Evolutionary conservation across 495 filamentous ascomycete genomes (phyloP).

Genomic region (Lasiosphaeria hispida): DNA sequence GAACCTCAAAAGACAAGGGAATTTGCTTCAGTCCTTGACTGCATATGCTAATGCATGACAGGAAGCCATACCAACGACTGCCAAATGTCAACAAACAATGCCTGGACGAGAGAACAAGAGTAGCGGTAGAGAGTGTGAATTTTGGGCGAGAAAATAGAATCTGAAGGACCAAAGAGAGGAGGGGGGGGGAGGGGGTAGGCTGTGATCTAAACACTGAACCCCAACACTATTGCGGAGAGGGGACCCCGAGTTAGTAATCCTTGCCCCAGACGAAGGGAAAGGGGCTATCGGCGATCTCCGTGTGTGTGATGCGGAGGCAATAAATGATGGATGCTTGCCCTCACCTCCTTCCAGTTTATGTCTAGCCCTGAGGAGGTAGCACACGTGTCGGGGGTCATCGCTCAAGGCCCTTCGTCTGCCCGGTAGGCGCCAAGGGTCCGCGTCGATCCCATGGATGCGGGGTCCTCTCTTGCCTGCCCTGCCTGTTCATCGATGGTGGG

Average conservation of each 20-base stretch:
- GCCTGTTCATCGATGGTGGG: neutral
- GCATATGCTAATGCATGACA: no score
- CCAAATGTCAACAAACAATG: no score
- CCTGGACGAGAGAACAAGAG: no score
- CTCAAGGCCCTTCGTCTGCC: neutral
- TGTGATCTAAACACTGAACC: no score
- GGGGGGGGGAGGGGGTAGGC: no score
- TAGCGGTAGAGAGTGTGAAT: no score
- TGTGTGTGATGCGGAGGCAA: neutral
- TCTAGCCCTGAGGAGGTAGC: neutral
- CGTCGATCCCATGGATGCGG: neutral
- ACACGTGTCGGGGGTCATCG: no score
- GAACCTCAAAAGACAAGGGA: no score
- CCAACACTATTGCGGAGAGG: neutral
- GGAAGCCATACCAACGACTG: no score
- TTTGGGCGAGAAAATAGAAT: no score
- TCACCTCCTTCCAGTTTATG: slow-evolving; percentile 6
- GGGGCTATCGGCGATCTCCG: slow-evolving; percentile 10
- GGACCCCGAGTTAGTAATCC: neutral
- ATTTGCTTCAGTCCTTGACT: no score
- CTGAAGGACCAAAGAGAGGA: no score
- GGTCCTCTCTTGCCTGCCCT: neutral
- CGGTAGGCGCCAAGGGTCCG: neutral
- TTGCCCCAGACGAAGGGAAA: neutral
- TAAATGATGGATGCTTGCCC: neutral